phyloP scores from a whole-genome alignment of 345 rosid species.

The Nephelium lappaceum region DNA sequence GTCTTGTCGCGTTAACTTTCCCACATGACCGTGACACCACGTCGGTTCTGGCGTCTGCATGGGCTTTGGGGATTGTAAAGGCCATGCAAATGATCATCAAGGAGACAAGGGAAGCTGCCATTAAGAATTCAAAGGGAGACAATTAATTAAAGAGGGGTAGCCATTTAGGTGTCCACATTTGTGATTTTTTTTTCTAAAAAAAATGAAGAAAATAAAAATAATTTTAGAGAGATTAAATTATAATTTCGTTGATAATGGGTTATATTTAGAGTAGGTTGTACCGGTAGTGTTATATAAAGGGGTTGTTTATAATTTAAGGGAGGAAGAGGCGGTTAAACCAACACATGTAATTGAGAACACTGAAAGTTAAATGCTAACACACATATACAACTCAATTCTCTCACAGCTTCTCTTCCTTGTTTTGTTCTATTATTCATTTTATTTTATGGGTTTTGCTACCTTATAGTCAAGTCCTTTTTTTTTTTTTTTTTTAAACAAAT shows the following conservation, averaged over 20 bases:
- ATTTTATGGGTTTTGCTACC: too few relatives aligned
- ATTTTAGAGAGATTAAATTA: neutral
- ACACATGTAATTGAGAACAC: conserved; percentile 1
- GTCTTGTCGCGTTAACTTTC: conserved; percentile 24
- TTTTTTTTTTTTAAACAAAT: too few relatives aligned
- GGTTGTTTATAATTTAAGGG: neutral
- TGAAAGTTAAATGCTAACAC: neutral
- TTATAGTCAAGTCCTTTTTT: too few relatives aligned
- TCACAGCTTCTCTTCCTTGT: neutral
- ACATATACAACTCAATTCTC: neutral
- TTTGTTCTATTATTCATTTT: neutral
- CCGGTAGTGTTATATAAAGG: conserved; percentile 16
- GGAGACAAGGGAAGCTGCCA: conserved; percentile 24
- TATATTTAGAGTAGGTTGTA: conserved; percentile 19
- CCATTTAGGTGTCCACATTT: neutral
- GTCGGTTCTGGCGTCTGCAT: conserved; percentile 34
- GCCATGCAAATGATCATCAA: conserved; percentile 16
- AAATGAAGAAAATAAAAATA: neutral
- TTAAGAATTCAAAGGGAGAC: neutral
- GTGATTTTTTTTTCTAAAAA: too few relatives aligned
- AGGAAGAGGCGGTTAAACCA: conserved; percentile 3
- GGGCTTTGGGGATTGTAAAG: neutral
- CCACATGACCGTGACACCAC: conserved; percentile 38
- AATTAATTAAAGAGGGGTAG: neutral
- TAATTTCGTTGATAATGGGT: neutral